These are phyloP conservation scores for Bacterosira constricta DNA, from an alignment of 108 stramenopile species.

Conservation along the genomic window DNA sequence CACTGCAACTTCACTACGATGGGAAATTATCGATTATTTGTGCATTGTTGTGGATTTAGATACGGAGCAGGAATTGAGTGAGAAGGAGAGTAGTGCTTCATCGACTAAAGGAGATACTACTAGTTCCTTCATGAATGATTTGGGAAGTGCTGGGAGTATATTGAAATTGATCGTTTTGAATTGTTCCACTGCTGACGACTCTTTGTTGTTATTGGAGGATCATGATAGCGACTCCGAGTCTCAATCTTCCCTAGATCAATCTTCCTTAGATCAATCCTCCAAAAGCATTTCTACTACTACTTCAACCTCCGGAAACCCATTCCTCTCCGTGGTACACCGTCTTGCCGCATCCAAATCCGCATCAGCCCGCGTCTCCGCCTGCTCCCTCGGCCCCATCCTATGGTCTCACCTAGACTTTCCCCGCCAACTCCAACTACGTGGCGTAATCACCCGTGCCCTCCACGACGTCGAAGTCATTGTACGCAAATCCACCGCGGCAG, in stretches of 20 bases:
- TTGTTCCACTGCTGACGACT: conserved; percentile 65
- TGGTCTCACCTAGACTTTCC: conserved; percentile 91
- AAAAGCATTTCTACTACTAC: conserved; percentile 10
- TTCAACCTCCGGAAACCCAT: conserved; percentile 76
- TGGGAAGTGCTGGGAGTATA: conserved; percentile 85
- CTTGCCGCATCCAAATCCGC: conserved; percentile 84
- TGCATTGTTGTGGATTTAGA: conserved; percentile 85
- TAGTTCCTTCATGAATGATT: conserved; percentile 74
- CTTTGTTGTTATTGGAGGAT: conserved; percentile 25
- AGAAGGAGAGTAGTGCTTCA: conserved; percentile 67
- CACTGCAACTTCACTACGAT: conserved; percentile 73
- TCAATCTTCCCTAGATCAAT: conserved; percentile 18
- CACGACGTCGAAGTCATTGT: conserved; percentile 91
- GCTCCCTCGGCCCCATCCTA: conserved; percentile 84
- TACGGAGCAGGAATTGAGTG: conserved; percentile 78
- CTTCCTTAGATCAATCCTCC: conserved; percentile 24
- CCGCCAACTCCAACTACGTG: conserved; percentile 87
- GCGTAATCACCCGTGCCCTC: conserved; percentile 88
- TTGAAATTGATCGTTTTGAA: conserved; percentile 84
- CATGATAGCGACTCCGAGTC: conserved; percentile 47
- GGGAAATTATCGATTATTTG: conserved; percentile 78
- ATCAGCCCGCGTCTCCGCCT: conserved; percentile 84
- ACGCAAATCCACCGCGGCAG: conserved; percentile 84
- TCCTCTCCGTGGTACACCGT: conserved; percentile 85
- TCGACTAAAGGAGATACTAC: conserved; percentile 45